Percentiles rank a stretch among this genome's conserved stretches.
These are phyloP conservation scores for Albifimbria verrucaria DNA, from an alignment of 2,329 filamentous ascomycete genomes.

Conservation along the genomic window DNA sequence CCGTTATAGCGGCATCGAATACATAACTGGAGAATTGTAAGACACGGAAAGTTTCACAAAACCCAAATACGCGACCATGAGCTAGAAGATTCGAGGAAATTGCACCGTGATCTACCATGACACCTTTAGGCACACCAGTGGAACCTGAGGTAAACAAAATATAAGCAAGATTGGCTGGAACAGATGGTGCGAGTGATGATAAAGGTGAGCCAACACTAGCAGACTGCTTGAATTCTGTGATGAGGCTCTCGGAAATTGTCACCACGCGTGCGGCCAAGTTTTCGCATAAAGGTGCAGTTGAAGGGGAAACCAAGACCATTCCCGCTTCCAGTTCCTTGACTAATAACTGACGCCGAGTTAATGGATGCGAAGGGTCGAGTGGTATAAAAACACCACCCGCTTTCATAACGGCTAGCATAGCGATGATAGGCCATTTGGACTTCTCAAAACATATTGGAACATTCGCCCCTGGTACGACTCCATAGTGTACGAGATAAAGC, in stretches of 20 bases:
- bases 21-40: constrained; percentile 20
- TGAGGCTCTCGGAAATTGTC: background rate
- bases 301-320: background rate
- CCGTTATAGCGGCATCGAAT: constrained; percentile 17
- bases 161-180: constrained; percentile 5
- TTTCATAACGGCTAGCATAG: constrained; percentile 32
- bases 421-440: constrained; percentile 29
- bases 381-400: constrained; percentile 27
- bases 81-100: constrained; percentile 7
- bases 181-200: no score
- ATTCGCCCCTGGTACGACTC: background rate
- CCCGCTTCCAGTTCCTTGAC: background rate
- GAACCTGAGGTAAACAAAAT: constrained; percentile 52
- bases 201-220: no score
- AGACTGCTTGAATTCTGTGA: background rate
- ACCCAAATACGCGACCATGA: constrained; percentile 8
- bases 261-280: background rate
- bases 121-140: constrained; percentile 47
- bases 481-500: background rate
- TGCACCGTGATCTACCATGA: constrained; percentile 26
- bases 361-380: constrained; percentile 26
- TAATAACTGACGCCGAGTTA: background rate
- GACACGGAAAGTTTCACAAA: constrained; percentile 5
- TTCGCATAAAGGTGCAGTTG: background rate
- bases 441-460: constrained; percentile 35